Base-by-base conservation (phyloP, 257 asterid genomes). In the Lithospermum erythrorhizon region DNA sequence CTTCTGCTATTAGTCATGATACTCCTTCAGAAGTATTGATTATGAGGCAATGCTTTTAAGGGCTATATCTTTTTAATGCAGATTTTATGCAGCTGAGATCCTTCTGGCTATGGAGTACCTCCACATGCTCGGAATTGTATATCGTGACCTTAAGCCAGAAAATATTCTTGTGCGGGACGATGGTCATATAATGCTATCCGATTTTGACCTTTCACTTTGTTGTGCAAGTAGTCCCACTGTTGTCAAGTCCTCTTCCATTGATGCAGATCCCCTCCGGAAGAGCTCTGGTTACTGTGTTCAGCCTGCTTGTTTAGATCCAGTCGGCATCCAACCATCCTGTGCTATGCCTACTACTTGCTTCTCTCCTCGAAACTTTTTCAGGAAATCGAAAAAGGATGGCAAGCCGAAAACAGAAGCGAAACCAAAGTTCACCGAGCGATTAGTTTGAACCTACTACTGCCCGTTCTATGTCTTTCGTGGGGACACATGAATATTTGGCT, bases 381-480 rank as follows among this genome's bases (percentile, higher is more conserved):
- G 69, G 48, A 76, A 69, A 62, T 56, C 71, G 21, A 76, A 73
- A 65, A 76, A 76, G 70, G 72, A 66, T 17, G 18, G 69, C 59
- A 73, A 69, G 62, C 65, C 75, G 20, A 75, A 72, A 62, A 68
- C 54, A 56, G 81, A 76, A 16, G 53, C 59, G 68, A 57, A 76
- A 65, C 61, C 81, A 72, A n/a, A n/a, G n/a, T n/a, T n/a, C n/a
- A n/a, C n/a, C n/a, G n/a, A n/a, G n/a, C n/a, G n/a, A n/a, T n/a
- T n/a, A n/a, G n/a, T n/a, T n/a, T 13, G 81, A 76, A 62, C 81
- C 81, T 19, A 76, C 75, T 53, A 63, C 67, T 55, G 81, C 81
- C n/a, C 75, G 81, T 35, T 76, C 78, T 15, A 76, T 72, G 81
- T 76, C 81, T 49, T 76, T 76, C 37, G 78, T 76, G 5, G 81